These are phyloP conservation scores for Camellia oleifera DNA, from an alignment of 179 eudicot genomes.

Conservation along the genomic window DNA sequence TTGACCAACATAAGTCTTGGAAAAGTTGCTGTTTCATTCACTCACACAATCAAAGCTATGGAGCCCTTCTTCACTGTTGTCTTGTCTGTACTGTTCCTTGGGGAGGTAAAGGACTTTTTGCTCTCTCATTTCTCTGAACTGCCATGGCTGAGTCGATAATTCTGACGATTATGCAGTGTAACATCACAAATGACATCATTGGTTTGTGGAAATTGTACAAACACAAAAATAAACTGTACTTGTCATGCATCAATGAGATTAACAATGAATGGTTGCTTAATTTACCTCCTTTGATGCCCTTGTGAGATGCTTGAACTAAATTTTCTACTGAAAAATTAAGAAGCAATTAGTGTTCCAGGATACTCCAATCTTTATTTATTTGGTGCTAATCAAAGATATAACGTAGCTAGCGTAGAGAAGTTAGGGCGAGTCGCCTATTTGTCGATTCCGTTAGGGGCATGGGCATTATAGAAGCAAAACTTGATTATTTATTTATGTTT, in stretches of 20 bases:
- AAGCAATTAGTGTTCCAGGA: background rate
- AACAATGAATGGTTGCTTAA: background rate
- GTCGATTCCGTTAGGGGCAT: no score
- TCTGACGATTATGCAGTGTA: background rate
- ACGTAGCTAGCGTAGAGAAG: background rate
- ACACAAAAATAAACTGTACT: no score
- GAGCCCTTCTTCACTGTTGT: constrained; percentile 92
- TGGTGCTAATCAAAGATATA: constrained; percentile 1
- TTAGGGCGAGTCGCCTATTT: no score
- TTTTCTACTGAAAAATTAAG: background rate
- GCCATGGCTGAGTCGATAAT: background rate
- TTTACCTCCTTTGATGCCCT: background rate
- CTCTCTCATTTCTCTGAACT: background rate
- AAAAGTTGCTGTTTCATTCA: constrained; percentile 89
- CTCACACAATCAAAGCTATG: constrained; percentile 97
- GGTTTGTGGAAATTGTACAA: background rate
- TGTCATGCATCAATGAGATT: constrained; percentile 5
- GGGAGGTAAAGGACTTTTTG: constrained; percentile 47
- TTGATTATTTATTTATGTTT: background rate
- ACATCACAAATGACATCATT: background rate
- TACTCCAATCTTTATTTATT: background rate
- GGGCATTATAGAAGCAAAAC: background rate
- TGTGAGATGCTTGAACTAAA: background rate
- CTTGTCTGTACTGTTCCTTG: constrained; percentile 66
- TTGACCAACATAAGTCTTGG: constrained; percentile 91